Conservation (phyloP, 768 basidiomycete genomes). For the Kwoniella newhampshirensis region DNA sequence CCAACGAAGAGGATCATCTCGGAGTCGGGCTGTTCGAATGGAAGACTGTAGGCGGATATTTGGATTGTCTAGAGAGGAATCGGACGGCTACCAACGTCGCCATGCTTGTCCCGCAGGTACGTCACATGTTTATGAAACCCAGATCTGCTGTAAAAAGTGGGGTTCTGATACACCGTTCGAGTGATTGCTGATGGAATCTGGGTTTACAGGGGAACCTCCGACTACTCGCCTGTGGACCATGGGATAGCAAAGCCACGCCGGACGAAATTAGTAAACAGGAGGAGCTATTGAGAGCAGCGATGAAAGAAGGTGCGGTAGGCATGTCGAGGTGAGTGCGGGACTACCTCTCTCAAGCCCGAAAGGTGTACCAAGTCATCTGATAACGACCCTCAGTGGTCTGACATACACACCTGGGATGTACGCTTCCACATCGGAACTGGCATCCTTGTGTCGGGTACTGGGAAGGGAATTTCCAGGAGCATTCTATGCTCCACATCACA, state of each 20-base stretch:
- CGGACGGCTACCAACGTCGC: slow-evolving; percentile 47
- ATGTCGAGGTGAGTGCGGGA: slow-evolving; percentile 44
- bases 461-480: slow-evolving; percentile 39
- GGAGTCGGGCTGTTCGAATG: slow-evolving; percentile 46
- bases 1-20: slow-evolving; percentile 34
- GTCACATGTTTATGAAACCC: no score
- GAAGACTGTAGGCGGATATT: slow-evolving; percentile 32
- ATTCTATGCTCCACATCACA: slow-evolving; percentile 50
- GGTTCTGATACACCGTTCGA: not conserved
- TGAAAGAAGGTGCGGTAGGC: slow-evolving; percentile 48
- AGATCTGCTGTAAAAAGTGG: no score
- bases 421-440: slow-evolving; percentile 46
- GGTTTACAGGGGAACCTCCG: slow-evolving; percentile 45
- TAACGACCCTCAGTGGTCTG: slow-evolving; percentile 31
- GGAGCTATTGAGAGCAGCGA: slow-evolving; percentile 31
- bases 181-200: not conserved
- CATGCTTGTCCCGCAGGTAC: slow-evolving; percentile 44
- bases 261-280: slow-evolving; percentile 40
- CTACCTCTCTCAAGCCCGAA: not conserved
- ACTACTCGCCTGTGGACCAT: slow-evolving; percentile 45
- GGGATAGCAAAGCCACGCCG: slow-evolving; percentile 30
- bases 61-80: slow-evolving; percentile 49
- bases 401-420: slow-evolving; percentile 53
- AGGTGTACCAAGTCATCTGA: slow-evolving; percentile 8
- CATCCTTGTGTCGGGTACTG: slow-evolving; percentile 31